phyloP scores from a whole-genome alignment of 306 rosid species.

The Cucumis hystrix region DNA sequence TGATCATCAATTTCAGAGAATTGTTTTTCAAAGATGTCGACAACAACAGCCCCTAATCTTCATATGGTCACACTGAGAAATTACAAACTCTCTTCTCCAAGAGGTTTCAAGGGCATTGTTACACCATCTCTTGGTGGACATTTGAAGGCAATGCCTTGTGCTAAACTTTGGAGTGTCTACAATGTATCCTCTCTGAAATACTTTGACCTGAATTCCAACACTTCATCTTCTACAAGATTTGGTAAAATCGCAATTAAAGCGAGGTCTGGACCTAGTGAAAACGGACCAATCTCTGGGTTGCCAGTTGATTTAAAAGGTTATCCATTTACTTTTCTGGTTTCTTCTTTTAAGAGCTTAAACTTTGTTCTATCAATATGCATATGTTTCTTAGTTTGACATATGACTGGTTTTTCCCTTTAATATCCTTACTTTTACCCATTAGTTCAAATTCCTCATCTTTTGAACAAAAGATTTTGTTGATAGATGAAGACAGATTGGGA shows the following conservation, averaged over 20 bases:
- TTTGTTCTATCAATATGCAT: neutral
- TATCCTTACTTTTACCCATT: neutral
- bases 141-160: slow-evolving; percentile 24
- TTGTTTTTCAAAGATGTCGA: slow-evolving; percentile 35
- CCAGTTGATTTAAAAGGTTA: slow-evolving; percentile 75
- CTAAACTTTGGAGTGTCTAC: slow-evolving; percentile 40
- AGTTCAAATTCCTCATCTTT: neutral
- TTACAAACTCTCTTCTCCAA: slow-evolving; percentile 28
- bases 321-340: neutral
- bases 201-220: slow-evolving; percentile 22
- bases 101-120: slow-evolving; percentile 2
- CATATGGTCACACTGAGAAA: slow-evolving; percentile 43
- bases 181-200: slow-evolving; percentile 38
- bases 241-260: slow-evolving; percentile 42
- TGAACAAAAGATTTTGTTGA: neutral
- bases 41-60: slow-evolving; percentile 44
- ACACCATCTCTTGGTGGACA: slow-evolving; percentile 23
- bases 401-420: neutral
- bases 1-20: neutral
- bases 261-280: slow-evolving; percentile 34
- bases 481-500: neutral
- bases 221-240: slow-evolving; percentile 21
- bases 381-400: neutral
- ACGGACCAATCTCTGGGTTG: slow-evolving; percentile 44
- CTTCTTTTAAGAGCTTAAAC: neutral